phyloP scores from a whole-genome alignment of 371 early-diverging fungal species.

The Umbelopsis sp. region DNA sequence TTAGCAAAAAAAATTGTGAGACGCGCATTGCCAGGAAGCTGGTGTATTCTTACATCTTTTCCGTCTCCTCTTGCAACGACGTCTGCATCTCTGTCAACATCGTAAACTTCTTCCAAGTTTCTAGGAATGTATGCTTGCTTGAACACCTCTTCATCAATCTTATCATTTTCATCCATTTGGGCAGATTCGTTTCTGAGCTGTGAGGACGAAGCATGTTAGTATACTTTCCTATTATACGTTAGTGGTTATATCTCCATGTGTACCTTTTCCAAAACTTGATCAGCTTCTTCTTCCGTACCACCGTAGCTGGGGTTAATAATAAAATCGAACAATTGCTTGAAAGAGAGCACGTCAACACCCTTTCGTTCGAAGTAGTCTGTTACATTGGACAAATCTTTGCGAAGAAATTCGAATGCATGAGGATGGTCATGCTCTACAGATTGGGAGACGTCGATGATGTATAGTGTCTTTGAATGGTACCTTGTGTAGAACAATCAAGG shows the following conservation, averaged over 20 bases:
- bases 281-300: conserved; percentile 66
- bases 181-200: conserved; percentile 31
- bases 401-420: conserved; percentile 96
- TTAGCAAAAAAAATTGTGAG: background rate
- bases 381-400: conserved; percentile 97
- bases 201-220: conserved; percentile 21
- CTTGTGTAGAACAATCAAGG: conserved; percentile 28
- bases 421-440: conserved; percentile 99
- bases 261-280: conserved; percentile 66
- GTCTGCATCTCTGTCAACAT: conserved; percentile 85
- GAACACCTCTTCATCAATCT: conserved; percentile 90
- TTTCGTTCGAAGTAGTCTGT: conserved; percentile 92
- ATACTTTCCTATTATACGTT: background rate
- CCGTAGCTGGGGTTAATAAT: conserved; percentile 71
- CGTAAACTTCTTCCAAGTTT: conserved; percentile 88
- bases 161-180: conserved; percentile 45
- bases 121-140: conserved; percentile 91
- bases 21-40: background rate
- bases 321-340: conserved; percentile 91
- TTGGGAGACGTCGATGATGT: conserved; percentile 99
- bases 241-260: conserved; percentile 1
- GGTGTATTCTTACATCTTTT: conserved; percentile 54
- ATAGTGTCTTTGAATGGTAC: conserved; percentile 80
- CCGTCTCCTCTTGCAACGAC: conserved; percentile 75
- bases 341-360: conserved; percentile 79